phyloP scores from a whole-genome alignment of 2,329 filamentous ascomycete genomes.

The Paramyrothecium roridum region DNA sequence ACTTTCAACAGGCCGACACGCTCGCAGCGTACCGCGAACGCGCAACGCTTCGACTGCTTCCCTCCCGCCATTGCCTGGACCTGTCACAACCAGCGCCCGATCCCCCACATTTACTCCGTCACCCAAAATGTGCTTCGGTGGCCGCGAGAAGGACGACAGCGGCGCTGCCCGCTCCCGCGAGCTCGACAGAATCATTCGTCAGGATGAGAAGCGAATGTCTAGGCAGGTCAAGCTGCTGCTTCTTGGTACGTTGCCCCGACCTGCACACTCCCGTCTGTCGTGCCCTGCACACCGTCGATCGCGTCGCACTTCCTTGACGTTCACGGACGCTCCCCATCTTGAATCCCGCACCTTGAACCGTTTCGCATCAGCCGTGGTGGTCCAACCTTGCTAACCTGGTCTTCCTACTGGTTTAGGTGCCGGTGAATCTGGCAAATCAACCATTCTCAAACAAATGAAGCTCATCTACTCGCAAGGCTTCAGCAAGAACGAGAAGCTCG shows the following conservation, averaged over 20 bases:
- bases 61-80: neutral
- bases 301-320: too few species aligned
- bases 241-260: constrained; percentile 57
- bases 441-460: constrained; percentile 98
- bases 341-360: neutral
- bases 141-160: constrained; percentile 46
- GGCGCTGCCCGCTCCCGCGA: constrained; percentile 61
- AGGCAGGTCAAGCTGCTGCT: constrained; percentile 92
- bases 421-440: constrained; percentile 88
- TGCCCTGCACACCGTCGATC: neutral
- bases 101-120: neutral
- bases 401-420: constrained; percentile 61
- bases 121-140: constrained; percentile 61
- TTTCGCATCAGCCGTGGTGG: neutral
- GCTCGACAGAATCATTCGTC: constrained; percentile 81
- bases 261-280: neutral
- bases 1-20: too few species aligned
- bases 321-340: neutral
- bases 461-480: constrained; percentile 95
- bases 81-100: neutral
- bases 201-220: constrained; percentile 82
- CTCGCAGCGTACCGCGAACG: too few species aligned
- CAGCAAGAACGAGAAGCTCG: constrained; percentile 81
- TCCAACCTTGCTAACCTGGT: neutral
- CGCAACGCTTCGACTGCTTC: neutral